A percentile compares a stretch with the other conserved stretches of the same genome.
Evolutionary conservation across 2,329 filamentous ascomycete species (phyloP).

Genomic region (Akanthomyces muscarius): DNA sequence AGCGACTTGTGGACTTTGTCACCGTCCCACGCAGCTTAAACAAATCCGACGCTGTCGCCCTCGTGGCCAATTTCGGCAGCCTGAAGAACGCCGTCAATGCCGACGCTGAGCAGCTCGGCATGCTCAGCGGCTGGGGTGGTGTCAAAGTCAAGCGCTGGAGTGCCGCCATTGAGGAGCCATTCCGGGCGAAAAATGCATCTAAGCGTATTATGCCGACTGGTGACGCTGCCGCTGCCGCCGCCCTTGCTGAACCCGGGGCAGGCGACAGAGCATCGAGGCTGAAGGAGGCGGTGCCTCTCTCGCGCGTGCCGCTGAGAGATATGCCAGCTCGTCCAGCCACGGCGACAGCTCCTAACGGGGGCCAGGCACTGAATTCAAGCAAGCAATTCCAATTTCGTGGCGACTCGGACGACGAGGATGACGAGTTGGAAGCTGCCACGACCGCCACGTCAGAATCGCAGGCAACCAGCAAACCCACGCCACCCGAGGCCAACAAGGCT

Average conservation of each 20-base stretch:
- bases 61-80: slow-evolving; percentile 91
- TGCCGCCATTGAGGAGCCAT: slow-evolving; percentile 76
- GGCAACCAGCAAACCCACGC: slow-evolving; percentile 1
- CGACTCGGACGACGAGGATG: slow-evolving; percentile 42
- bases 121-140: slow-evolving; percentile 91
- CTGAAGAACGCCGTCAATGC: slow-evolving; percentile 84
- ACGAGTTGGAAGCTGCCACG: slow-evolving; percentile 50
- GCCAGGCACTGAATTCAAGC: slow-evolving; percentile 15
- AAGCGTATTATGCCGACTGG: slow-evolving; percentile 36
- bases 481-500: slow-evolving; percentile 23
- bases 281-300: slow-evolving; percentile 38
- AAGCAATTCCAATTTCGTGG: slow-evolving; percentile 38
- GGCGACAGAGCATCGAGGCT: slow-evolving; percentile 26
- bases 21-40: slow-evolving; percentile 88
- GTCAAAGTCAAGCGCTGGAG: slow-evolving; percentile 90
- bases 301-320: slow-evolving; percentile 39
- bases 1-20: slow-evolving; percentile 86
- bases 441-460: slow-evolving; percentile 41
- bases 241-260: slow-evolving; percentile 8
- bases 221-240: slow-evolving; percentile 2
- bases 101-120: slow-evolving; percentile 74
- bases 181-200: slow-evolving; percentile 69
- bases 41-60: slow-evolving; percentile 85
- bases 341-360: neutral
- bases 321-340: slow-evolving; percentile 27